Base-by-base conservation (phyloP, 1,284 basidiomycete genomes). In the Ganoderma sinense region DNA sequence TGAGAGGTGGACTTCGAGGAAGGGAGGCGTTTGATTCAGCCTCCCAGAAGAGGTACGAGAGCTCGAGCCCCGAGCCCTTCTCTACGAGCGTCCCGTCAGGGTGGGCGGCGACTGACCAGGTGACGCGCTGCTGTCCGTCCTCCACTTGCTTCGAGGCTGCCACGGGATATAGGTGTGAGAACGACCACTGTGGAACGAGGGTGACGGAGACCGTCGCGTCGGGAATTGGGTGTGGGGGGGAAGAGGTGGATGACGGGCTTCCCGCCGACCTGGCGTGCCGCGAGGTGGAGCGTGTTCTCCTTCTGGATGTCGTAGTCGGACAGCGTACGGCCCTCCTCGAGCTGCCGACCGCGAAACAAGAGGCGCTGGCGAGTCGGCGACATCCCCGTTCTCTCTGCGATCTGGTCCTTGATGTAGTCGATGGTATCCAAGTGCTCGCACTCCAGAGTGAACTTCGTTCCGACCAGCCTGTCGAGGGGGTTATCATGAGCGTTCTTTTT, bases 41-140 rank as follows among this genome's bases (percentile, higher is more conserved):
- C 63, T 82, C 81, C 81, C 81, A 82, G 68, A 74, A 82, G n/a
- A 82, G 75, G 69, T 82, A 82, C 2, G 76, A 66, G 18, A 79
- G 74, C 63, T 79, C 76, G 2, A 71, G 58, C 0, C 69, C 69
- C 0, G 75, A 75, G 0, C 48, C 51, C 41, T 67, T 73, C 14
- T 81, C 79, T 16, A 74, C 61, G 40, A 82, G 72, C 2, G 59
- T 71, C 18, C 80, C 78, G 55, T 78, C 74, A 3, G 73, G 55
- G 10, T 73, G 53, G 0, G 79, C 79, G 4, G 69, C 64, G 20
- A 82, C 77, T 0, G 68, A 64, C 82, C 80, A 82, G n/a, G 58
- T 62, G 29, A 79, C 67, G 16, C 65, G 36, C 48, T 78, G 72
- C 20, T 10, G n/a, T 6, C 53, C 61, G 7, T 67, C 51, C 2